Conservation (phyloP, 1,284 basidiomycete species). For the Pseudozyma sp. region DNA sequence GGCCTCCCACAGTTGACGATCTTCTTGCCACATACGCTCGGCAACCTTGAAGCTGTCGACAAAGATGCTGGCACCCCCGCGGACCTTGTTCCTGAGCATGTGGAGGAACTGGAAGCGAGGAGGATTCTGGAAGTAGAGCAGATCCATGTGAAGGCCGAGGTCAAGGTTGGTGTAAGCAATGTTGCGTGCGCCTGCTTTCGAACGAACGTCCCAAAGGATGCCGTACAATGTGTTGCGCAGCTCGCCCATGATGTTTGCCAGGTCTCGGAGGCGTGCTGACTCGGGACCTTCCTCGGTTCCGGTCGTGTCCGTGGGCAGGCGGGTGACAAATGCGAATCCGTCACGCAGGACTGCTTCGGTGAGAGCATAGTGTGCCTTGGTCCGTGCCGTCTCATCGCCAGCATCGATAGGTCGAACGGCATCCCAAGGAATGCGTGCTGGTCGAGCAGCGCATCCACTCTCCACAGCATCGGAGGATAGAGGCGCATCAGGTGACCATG, state of each 20-base stretch:
- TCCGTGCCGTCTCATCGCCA: constrained; percentile 10
- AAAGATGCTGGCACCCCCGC: constrained; percentile 87
- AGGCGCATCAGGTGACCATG: constrained; percentile 30
- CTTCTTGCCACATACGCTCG: constrained; percentile 72
- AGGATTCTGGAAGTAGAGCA: constrained; percentile 72
- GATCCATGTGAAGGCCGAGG: constrained; percentile 90
- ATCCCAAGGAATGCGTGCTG: constrained; percentile 71
- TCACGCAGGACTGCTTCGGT: constrained; percentile 70
- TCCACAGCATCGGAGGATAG: constrained; percentile 4
- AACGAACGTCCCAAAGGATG: constrained; percentile 86
- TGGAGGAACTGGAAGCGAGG: constrained; percentile 92
- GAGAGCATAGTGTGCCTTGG: constrained; percentile 59
- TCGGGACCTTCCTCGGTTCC: constrained; percentile 29
- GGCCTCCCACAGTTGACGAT: constrained; percentile 75
- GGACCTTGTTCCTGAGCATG: constrained; percentile 78
- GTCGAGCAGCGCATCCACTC: constrained; percentile 70
- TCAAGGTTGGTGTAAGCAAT: constrained; percentile 94
- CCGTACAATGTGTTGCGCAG: constrained; percentile 92
- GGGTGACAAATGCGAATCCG: constrained; percentile 73
- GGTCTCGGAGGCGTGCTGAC: constrained; percentile 43
- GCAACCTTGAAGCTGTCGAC: constrained; percentile 84
- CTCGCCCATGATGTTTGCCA: constrained; percentile 74
- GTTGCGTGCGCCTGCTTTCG: constrained; percentile 78
- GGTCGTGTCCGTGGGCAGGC: constrained; percentile 73
- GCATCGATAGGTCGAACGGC: constrained; percentile 28